Evolutionary conservation across 192 early-diverging fungal species (phyloP).

Genomic region (Backusella psychrophila): DNA sequence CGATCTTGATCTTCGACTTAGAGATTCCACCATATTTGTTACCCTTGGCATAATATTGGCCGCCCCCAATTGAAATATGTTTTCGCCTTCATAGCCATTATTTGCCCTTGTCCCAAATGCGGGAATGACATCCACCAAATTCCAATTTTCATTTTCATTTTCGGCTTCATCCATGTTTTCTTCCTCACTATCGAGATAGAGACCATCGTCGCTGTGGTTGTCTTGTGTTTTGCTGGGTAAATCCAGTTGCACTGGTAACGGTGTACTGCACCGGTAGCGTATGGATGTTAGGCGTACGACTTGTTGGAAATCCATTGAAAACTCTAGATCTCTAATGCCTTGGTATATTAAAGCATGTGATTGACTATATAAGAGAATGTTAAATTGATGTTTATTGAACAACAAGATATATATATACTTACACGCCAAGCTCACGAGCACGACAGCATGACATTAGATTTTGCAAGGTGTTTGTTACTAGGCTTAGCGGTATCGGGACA

Average conservation of each 20-base stretch:
- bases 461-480: slow-evolving; percentile 49
- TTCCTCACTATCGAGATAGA: slow-evolving; percentile 13
- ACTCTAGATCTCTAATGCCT: slow-evolving; percentile 13
- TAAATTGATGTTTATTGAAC: background rate
- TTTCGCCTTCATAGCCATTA: slow-evolving; percentile 19
- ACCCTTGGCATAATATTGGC: slow-evolving; percentile 28
- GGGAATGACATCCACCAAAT: slow-evolving; percentile 35
- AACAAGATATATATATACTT: background rate
- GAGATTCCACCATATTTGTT: slow-evolving; percentile 21
- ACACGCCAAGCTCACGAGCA: slow-evolving; percentile 48
- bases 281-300: slow-evolving; percentile 26
- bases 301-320: slow-evolving; percentile 26
- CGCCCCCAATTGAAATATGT: slow-evolving; percentile 23
- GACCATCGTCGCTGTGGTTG: background rate
- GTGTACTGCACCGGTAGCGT: slow-evolving; percentile 4
- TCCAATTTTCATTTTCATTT: slow-evolving; percentile 35
- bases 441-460: slow-evolving; percentile 47
- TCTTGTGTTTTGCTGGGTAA: background rate
- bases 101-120: slow-evolving; percentile 5
- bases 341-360: slow-evolving; percentile 30
- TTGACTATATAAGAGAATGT: background rate
- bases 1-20: background rate
- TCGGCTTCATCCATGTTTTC: background rate
- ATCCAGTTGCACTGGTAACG: background rate
- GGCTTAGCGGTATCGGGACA: slow-evolving; percentile 42